Base-by-base conservation (phyloP, 1,284 basidiomycete species). In the Neotropicomus parvogracilis region DNA sequence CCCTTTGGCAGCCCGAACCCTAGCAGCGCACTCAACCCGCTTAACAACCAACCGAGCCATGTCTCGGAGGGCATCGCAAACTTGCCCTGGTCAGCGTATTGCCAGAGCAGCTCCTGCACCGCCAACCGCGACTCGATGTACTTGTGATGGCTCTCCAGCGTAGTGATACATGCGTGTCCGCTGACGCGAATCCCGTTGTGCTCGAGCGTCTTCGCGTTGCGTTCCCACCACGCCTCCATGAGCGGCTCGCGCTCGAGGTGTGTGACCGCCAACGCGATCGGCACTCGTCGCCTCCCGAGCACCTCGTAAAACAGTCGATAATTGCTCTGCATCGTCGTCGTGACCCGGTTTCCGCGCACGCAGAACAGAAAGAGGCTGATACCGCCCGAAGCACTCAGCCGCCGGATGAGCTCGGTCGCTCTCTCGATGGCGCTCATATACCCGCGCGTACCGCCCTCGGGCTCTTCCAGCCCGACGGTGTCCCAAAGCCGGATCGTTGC, bases 361-460 rank as follows among this genome's bases (percentile, higher is more conserved):
- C 65, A 67, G 44, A 66, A 73, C 16, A 73, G 48, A 26, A 72
- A 61, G 29, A 72, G 69, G 40, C 56, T 64, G 40, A 72, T 53
- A 4, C 69, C 68, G 7, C 56, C 66, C 9, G 49, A 49, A 10
- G 32, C 38, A 1, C 58, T 50, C 32, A 74, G 42, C 4, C 50
- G 54, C 10, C 42, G 52, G 17, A 74, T 54, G 21, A 74, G 55
- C 14, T 57, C 44, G 19, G 59, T 63, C 24, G 72, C 63, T 32
- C 60, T 55, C 14, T 62, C 57, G 32, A 74, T 62, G 5, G 68
- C 64, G 1, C 64, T 46, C 50, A 54, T 28, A 54, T 62, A 49
- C 53, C 60, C 39, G 34, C 57, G 35, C 42, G 54, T 12, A 12
- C 54, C 16, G 49, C 50, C 17, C 16, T 60, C 56, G 5, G 65